Conservation (phyloP, 306 rosid species). For the Malus asiatica region DNA sequence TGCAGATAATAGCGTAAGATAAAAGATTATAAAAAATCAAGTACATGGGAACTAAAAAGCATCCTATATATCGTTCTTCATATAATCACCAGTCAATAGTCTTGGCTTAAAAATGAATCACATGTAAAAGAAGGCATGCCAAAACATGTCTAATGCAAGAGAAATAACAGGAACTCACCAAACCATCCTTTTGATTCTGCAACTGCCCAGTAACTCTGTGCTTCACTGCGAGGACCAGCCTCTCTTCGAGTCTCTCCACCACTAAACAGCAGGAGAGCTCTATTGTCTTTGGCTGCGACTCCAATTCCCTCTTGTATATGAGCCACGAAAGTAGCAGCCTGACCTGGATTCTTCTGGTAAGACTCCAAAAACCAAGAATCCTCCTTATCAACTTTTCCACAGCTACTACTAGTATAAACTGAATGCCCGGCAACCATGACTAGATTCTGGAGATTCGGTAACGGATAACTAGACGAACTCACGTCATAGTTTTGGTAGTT, state of each 20-base stretch:
- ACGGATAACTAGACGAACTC: conserved; percentile 42
- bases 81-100: not conserved
- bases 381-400: conserved; percentile 76
- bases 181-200: conserved; percentile 82
- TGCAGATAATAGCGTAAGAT: not conserved
- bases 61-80: not conserved
- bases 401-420: conserved; percentile 63
- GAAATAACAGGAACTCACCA: conserved; percentile 45
- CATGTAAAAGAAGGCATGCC: not conserved
- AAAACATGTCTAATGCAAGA: not conserved
- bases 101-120: not conserved
- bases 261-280: conserved; percentile 71
- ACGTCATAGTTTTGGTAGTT: conserved; percentile 18
- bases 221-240: conserved; percentile 95
- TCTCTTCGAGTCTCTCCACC: conserved; percentile 91
- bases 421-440: conserved; percentile 98
- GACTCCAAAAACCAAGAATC: conserved; percentile 92
- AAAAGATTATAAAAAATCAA: not conserved
- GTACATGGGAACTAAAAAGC: not conserved
- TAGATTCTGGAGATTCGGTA: conserved; percentile 58
- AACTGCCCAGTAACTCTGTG: conserved; percentile 95
- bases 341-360: conserved; percentile 88
- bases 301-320: conserved; percentile 65
- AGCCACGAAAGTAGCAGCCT: conserved; percentile 71
- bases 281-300: conserved; percentile 46